Conservation (phyloP, 768 basidiomycete species). For the Termitomyces sp. region DNA sequence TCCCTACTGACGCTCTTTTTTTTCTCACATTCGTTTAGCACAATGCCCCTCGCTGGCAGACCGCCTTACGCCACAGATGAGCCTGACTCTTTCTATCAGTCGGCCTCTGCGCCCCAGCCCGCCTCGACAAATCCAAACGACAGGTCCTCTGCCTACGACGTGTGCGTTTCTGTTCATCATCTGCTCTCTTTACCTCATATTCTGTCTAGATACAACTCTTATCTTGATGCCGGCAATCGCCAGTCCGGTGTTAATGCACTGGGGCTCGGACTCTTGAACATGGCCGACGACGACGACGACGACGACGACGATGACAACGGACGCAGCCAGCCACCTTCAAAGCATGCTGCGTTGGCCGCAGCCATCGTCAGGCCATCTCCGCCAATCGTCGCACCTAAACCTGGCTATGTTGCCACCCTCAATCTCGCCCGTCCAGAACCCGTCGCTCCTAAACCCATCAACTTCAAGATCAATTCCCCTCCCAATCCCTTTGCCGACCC, state of each 20-base stretch:
- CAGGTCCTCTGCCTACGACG: slow-evolving; percentile 57
- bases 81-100: slow-evolving; percentile 54
- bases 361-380: slow-evolving; percentile 16
- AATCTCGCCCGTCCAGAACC: slow-evolving; percentile 48
- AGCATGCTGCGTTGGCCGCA: slow-evolving; percentile 1
- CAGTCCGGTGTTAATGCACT: slow-evolving; percentile 50
- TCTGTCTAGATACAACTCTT: slow-evolving; percentile 54
- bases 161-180: slow-evolving; percentile 40
- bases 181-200: slow-evolving; percentile 4
- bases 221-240: slow-evolving; percentile 35
- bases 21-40: slow-evolving; percentile 16
- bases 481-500: slow-evolving; percentile 3
- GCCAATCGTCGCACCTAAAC: slow-evolving; percentile 59
- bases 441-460: slow-evolving; percentile 27
- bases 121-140: slow-evolving; percentile 45
- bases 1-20: slow-evolving; percentile 1
- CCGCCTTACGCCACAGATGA: slow-evolving; percentile 69
- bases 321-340: slow-evolving; percentile 3
- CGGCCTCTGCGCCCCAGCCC: slow-evolving; percentile 35
- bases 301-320: slow-evolving; percentile 26
- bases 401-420: slow-evolving; percentile 67
- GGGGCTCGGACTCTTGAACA: slow-evolving; percentile 42
- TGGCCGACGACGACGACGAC: slow-evolving; percentile 39
- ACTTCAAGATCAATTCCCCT: slow-evolving; percentile 6
- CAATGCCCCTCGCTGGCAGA: slow-evolving; percentile 49